These are phyloP conservation scores for Backusella parvicylindrica DNA, from an alignment of 192 early-diverging fungal species.

Conservation along the genomic window DNA sequence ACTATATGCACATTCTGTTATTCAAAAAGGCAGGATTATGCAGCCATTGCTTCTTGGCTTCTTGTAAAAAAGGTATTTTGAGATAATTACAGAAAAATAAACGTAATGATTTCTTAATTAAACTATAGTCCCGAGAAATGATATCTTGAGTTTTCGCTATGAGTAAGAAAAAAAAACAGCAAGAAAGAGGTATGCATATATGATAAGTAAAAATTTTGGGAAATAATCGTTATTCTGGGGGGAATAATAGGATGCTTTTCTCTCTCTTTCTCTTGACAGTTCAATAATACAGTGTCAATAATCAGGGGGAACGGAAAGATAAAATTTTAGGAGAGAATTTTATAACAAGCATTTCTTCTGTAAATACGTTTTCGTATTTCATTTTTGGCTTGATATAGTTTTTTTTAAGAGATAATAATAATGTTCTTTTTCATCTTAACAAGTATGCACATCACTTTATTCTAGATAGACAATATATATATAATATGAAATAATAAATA, in stretches of 20 bases:
- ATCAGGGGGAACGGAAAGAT: too few species aligned
- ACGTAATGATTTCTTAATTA: not conserved
- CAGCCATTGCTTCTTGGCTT: not conserved
- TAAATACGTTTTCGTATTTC: not conserved
- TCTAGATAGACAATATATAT: not conserved
- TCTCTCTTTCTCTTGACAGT: not conserved
- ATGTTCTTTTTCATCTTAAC: not conserved
- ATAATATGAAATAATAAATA: too few species aligned
- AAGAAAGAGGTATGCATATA: too few species aligned
- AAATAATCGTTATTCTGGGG: not conserved
- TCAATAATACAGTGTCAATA: not conserved
- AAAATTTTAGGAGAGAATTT: not conserved
- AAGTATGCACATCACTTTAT: not conserved
- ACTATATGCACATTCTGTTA: not conserved
- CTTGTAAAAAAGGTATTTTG: not conserved
- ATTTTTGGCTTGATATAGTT: not conserved
- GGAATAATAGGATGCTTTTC: not conserved
- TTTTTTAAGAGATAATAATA: not conserved
- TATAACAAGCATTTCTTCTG: not conserved
- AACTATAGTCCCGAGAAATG: not conserved
- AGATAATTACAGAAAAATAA: not conserved
- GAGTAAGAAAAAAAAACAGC: too few species aligned
- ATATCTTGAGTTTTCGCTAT: not conserved
- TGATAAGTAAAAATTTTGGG: too few species aligned
- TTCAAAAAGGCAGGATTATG: slow-evolving; percentile 1